Percentiles rank a stretch among this genome's conserved stretches.
These are phyloP conservation scores for Whalleya microplaca DNA, from an alignment of 2,329 filamentous ascomycete genomes.

Conservation along the genomic window DNA sequence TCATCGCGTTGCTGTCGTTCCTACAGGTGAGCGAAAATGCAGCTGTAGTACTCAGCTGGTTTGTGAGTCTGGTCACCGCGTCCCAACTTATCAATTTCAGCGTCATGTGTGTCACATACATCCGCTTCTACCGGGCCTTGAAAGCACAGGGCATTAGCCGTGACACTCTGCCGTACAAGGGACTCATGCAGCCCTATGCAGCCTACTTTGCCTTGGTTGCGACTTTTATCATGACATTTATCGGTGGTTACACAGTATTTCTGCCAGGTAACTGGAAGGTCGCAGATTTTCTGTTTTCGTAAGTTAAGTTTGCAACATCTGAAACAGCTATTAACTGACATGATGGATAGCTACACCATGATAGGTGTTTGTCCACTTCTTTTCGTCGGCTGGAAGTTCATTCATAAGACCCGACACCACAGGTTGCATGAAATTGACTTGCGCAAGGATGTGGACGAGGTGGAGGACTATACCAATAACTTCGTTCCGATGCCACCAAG, in stretches of 20 bases:
- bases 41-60: constrained; percentile 72
- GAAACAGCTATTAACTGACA: not conserved
- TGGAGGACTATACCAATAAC: constrained; percentile 69
- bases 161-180: constrained; percentile 70
- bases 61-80: constrained; percentile 70
- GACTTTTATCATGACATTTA: constrained; percentile 72
- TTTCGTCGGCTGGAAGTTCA: constrained; percentile 72
- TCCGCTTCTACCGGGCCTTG: constrained; percentile 72
- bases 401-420: constrained; percentile 64
- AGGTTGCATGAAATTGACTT: constrained; percentile 66
- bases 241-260: constrained; percentile 78
- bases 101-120: constrained; percentile 70
- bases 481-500: constrained; percentile 58
- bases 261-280: constrained; percentile 69
- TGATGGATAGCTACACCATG: constrained; percentile 63
- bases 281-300: constrained; percentile 74
- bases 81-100: constrained; percentile 76
- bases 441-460: constrained; percentile 62
- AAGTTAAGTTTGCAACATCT: constrained; percentile 33
- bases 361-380: constrained; percentile 71
- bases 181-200: constrained; percentile 70
- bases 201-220: constrained; percentile 68
- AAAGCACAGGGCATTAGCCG: constrained; percentile 70
- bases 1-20: constrained; percentile 73
- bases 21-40: constrained; percentile 69